Evolutionary conservation across 768 basidiomycete species (phyloP).

Genomic region (Collybiopsis confluens): DNA sequence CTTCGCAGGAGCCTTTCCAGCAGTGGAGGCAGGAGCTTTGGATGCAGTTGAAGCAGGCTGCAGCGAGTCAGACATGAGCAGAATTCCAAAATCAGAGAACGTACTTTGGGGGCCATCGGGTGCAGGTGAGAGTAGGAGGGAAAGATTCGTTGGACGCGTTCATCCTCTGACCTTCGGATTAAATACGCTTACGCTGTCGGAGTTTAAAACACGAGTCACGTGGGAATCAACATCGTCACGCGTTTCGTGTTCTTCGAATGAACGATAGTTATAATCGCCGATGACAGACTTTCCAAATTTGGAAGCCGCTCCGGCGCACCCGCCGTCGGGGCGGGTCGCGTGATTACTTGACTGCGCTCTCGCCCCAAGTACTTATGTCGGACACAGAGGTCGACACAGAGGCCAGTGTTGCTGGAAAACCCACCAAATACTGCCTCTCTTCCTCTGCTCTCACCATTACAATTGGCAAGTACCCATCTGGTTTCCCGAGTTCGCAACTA

Average conservation of each 20-base stretch:
- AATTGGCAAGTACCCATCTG: conserved; percentile 9
- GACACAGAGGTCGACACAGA: not conserved
- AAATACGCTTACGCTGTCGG: too few species aligned
- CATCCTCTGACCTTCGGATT: too few species aligned
- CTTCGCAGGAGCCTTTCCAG: conserved; percentile 60
- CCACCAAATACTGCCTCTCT: not conserved
- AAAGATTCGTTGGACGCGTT: not conserved
- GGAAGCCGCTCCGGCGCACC: too few species aligned
- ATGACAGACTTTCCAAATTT: too few species aligned
- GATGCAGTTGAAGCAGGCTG: conserved; percentile 71
- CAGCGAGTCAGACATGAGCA: not conserved
- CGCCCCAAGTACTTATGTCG: not conserved
- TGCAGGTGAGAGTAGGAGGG: not conserved
- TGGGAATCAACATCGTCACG: too few species aligned
- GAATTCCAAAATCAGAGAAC: not conserved
- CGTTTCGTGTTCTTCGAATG: too few species aligned
- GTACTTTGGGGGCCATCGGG: conserved; percentile 9
- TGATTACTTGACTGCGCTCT: not conserved
- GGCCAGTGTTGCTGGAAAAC: not conserved
- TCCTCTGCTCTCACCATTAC: not conserved
- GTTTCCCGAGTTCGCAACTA: conserved; percentile 5
- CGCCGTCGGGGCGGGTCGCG: too few species aligned
- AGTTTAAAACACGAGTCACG: too few species aligned
- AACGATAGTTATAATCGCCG: too few species aligned
- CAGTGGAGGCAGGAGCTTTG: conserved; percentile 63